Percentiles rank a stretch among this genome's conserved stretches.
phyloP scores from a whole-genome alignment of 306 rosid genomes.

The Mimosa pudica region DNA sequence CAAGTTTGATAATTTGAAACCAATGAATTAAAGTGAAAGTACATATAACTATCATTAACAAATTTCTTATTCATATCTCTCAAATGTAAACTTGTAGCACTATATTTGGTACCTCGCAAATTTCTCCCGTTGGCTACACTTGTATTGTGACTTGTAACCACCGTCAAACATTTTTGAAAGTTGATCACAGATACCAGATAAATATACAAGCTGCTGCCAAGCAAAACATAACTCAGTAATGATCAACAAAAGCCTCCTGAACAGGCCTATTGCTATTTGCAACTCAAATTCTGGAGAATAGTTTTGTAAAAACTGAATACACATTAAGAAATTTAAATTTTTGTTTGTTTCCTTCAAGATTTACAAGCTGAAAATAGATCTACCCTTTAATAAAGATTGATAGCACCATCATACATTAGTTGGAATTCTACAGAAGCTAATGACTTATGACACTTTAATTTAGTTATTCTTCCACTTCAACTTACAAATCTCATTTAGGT shows the following conservation, averaged over 20 bases:
- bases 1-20: background rate
- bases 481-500: background rate
- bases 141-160: conserved; percentile 64
- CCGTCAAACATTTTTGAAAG: conserved; percentile 69
- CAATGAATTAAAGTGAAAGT: background rate
- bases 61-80: background rate
- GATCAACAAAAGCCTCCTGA: conserved; percentile 19
- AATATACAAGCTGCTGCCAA: conserved; percentile 46
- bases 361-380: background rate
- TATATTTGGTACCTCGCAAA: conserved; percentile 63
- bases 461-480: background rate
- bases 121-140: conserved; percentile 80
- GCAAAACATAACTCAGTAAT: conserved; percentile 20
- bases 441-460: background rate
- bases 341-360: background rate
- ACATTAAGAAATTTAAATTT: conserved; percentile 11
- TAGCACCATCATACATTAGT: background rate
- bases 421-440: background rate
- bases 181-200: conserved; percentile 48
- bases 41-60: conserved; percentile 8
- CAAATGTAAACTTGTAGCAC: conserved; percentile 14
- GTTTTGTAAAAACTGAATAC: conserved; percentile 15
- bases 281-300: conserved; percentile 21
- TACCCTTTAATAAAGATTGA: background rate
- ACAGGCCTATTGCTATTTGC: conserved; percentile 20